Evolutionary conservation across 2,329 filamentous ascomycete species (phyloP).

Genomic region (Endocalyx cinctus): DNA sequence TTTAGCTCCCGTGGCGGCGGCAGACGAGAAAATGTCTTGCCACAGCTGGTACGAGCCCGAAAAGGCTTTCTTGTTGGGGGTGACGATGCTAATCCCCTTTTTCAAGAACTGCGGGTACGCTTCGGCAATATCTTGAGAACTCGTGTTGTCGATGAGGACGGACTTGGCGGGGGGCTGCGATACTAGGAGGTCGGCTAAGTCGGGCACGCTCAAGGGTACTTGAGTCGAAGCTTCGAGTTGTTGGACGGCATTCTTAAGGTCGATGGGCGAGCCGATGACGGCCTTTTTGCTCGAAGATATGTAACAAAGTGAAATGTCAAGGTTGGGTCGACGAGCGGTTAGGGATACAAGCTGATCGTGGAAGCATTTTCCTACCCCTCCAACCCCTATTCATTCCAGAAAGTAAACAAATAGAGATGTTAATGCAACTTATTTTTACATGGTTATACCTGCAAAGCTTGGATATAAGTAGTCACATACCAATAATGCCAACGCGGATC

Average conservation of each 20-base stretch:
- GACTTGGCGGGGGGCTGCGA: slow-evolving; percentile 71
- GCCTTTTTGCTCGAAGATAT: slow-evolving; percentile 82
- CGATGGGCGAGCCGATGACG: slow-evolving; percentile 64
- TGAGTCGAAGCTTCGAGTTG: slow-evolving; percentile 60
- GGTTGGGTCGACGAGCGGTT: slow-evolving; percentile 59
- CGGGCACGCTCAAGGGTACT: slow-evolving; percentile 60
- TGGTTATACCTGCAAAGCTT: background rate
- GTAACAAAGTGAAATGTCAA: slow-evolving; percentile 74
- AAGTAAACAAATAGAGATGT: slow-evolving; percentile 9
- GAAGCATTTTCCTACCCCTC: slow-evolving; percentile 90
- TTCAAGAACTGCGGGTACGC: slow-evolving; percentile 77
- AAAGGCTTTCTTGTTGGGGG: slow-evolving; percentile 98
- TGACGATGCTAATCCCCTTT: slow-evolving; percentile 84
- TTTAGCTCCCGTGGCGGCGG: slow-evolving; percentile 66
- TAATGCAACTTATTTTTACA: slow-evolving; percentile 6
- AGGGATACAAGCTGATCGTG: slow-evolving; percentile 73
- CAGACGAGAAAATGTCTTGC: slow-evolving; percentile 78
- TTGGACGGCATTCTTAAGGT: slow-evolving; percentile 55
- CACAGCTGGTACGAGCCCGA: slow-evolving; percentile 76
- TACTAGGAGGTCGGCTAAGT: slow-evolving; percentile 76
- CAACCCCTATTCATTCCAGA: slow-evolving; percentile 66
- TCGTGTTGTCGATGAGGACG: slow-evolving; percentile 93
- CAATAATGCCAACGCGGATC: slow-evolving; percentile 49
- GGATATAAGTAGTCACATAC: slow-evolving; percentile 12
- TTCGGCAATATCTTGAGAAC: slow-evolving; percentile 78